Percentiles rank a stretch among this genome's conserved stretches.
phyloP scores from a whole-genome alignment of 768 basidiomycete genomes.

The Lactifluus pinguis region DNA sequence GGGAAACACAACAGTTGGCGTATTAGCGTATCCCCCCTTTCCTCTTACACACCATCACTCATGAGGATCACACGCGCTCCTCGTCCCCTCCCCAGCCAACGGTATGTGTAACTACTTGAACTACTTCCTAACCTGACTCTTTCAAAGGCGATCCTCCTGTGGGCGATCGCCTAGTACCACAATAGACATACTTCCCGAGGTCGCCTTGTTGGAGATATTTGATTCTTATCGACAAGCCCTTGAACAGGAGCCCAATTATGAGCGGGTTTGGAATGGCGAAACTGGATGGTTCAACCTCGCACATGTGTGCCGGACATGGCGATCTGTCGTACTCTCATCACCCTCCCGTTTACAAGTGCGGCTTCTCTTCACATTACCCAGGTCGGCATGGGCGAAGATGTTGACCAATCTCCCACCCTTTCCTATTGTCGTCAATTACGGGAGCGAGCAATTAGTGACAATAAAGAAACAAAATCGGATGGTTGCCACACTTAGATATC shows the following conservation, averaged over 20 bases:
- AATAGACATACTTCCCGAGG: neutral
- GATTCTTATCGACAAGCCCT: neutral
- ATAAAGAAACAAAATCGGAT: neutral
- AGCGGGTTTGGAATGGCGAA: neutral
- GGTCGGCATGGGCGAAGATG: neutral
- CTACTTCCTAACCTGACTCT: neutral
- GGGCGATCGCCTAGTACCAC: neutral
- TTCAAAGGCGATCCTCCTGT: neutral
- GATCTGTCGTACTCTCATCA: neutral
- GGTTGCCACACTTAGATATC: neutral
- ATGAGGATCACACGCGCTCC: neutral
- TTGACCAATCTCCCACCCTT: neutral
- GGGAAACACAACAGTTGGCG: too few species aligned
- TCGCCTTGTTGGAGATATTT: neutral
- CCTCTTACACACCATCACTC: neutral
- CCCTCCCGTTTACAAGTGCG: neutral
- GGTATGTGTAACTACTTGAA: neutral
- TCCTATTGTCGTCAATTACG: neutral
- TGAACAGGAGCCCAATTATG: neutral
- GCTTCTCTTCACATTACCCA: neutral
- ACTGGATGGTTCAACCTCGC: constrained; percentile 3
- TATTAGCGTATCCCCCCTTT: neutral
- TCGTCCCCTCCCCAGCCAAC: neutral
- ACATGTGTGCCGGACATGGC: constrained; percentile 3
- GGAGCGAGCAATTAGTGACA: too few species aligned